Percentiles rank a stretch among this genome's conserved stretches.
Conservation (phyloP, 345 rosid species). For the Syzygium aqueum region DNA sequence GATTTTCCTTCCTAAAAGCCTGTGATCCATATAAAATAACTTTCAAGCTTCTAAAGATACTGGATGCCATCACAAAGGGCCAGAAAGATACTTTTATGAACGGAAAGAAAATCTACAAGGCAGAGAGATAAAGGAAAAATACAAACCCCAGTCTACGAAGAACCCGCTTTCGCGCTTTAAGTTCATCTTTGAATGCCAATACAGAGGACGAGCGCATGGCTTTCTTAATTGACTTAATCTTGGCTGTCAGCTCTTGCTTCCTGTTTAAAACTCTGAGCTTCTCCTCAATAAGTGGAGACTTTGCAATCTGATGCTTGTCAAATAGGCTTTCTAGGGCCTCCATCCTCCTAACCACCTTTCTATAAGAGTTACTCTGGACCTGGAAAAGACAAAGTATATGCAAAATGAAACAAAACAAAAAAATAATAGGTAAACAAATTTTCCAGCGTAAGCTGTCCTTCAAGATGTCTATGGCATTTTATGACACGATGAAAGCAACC, state of each 20-base stretch:
- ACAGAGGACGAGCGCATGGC: constrained; percentile 61
- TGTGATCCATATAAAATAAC: background rate
- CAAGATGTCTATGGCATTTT: background rate
- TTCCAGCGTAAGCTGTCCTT: background rate
- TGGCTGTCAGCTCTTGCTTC: constrained; percentile 71
- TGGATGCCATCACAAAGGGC: background rate
- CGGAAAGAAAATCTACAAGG: background rate
- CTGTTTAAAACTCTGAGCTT: constrained; percentile 68
- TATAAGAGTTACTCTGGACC: constrained; percentile 75
- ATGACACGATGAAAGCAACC: background rate
- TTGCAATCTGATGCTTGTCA: constrained; percentile 79
- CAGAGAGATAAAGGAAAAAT: background rate
- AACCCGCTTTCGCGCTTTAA: constrained; percentile 91
- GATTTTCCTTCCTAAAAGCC: background rate
- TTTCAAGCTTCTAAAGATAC: background rate
- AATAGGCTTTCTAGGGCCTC: constrained; percentile 86
- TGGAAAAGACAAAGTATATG: constrained; percentile 17
- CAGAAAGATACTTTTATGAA: background rate
- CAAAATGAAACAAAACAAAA: background rate
- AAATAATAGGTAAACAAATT: background rate
- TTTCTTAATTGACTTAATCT: constrained; percentile 74
- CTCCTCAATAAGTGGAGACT: constrained; percentile 75
- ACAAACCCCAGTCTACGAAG: constrained; percentile 88
- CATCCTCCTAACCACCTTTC: constrained; percentile 62
- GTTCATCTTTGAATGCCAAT: constrained; percentile 96